A percentile compares a stretch with the other conserved stretches of the same genome.
Conservation (phyloP, 2,329 filamentous ascomycete species). For the Aspergillus fumigatiaffinis region DNA sequence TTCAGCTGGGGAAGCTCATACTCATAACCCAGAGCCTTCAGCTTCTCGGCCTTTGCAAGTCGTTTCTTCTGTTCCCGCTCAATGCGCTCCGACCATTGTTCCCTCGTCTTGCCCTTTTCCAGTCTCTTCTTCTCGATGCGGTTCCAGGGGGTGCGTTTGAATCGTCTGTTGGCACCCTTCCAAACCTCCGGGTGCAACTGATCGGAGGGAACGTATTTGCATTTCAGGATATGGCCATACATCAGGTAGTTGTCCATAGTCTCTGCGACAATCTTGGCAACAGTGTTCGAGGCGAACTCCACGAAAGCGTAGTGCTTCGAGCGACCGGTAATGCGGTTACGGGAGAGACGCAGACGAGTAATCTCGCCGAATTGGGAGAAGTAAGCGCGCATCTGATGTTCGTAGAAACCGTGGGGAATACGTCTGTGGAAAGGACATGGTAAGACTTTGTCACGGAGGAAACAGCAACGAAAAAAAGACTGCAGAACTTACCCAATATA, state of each 20-base stretch:
- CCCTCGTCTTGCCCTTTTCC: conserved; percentile 67
- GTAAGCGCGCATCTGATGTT: conserved; percentile 90
- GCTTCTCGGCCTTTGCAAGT: conserved; percentile 63
- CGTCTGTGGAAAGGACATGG: conserved; percentile 47
- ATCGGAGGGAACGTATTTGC: conserved; percentile 70
- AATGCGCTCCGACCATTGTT: conserved; percentile 74
- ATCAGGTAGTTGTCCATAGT: conserved; percentile 98
- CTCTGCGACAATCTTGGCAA: conserved; percentile 87
- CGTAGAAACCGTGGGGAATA: conserved; percentile 94
- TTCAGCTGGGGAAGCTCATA: conserved; percentile 72
- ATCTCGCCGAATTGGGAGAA: conserved; percentile 91
- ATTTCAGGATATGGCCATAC: conserved; percentile 90
- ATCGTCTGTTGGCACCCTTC: conserved; percentile 85
- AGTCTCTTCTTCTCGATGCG: conserved; percentile 76
- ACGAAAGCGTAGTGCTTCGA: conserved; percentile 95
- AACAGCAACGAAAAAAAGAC: background rate
- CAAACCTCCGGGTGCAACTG: conserved; percentile 78
- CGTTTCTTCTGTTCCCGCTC: conserved; percentile 69
- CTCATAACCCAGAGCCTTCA: conserved; percentile 79
- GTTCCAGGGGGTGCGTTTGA: conserved; percentile 84
- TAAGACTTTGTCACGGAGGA: conserved; percentile 7
- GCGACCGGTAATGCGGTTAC: conserved; percentile 85
- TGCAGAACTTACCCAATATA: conserved; percentile 66
- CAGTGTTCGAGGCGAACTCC: conserved; percentile 72
- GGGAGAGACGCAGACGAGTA: conserved; percentile 71